Evolutionary conservation across 2,329 filamentous ascomycete genomes (phyloP).

Genomic region (Colletotrichum somersetense): DNA sequence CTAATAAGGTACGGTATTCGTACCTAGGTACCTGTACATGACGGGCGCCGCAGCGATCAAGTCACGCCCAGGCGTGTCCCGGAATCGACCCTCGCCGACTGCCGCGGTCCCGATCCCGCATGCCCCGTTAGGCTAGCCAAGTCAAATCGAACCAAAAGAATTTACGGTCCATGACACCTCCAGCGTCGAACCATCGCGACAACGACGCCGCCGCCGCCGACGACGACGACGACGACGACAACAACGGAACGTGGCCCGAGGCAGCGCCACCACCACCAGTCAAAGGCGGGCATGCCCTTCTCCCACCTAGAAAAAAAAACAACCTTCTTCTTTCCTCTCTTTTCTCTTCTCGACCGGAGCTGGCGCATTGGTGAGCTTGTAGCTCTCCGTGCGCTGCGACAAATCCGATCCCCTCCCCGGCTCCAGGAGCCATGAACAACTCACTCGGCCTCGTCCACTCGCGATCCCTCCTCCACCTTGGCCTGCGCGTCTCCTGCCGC

Average conservation of each 20-base stretch:
- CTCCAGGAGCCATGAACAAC: slow-evolving; percentile 40
- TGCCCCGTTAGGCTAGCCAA: not conserved
- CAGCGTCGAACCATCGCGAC: slow-evolving; percentile 25
- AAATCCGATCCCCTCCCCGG: not conserved
- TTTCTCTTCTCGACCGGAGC: not conserved
- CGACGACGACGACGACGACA: not conserved
- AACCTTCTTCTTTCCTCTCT: not conserved
- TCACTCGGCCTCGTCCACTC: slow-evolving; percentile 37
- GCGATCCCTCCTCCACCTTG: slow-evolving; percentile 35
- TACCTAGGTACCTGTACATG: not conserved
- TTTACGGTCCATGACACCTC: slow-evolving; percentile 20
- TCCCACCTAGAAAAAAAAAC: no score
- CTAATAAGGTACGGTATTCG: not conserved
- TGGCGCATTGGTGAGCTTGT: slow-evolving; percentile 36
- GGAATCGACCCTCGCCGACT: slow-evolving; percentile 19
- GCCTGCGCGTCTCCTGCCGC: slow-evolving; percentile 30
- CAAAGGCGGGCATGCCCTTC: not conserved
- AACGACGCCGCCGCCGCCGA: not conserved
- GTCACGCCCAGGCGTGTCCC: slow-evolving; percentile 10
- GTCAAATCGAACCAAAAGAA: slow-evolving; percentile 20
- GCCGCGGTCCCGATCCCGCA: slow-evolving; percentile 24
- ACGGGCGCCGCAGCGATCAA: not conserved
- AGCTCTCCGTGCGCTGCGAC: slow-evolving; percentile 35
- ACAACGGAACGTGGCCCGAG: not conserved
- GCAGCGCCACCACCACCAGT: not conserved